Evolutionary conservation across 2,329 filamentous ascomycete genomes (phyloP), one percentile per base, ranked within the genome.

Genomic region (Aspergillus tanneri): DNA sequence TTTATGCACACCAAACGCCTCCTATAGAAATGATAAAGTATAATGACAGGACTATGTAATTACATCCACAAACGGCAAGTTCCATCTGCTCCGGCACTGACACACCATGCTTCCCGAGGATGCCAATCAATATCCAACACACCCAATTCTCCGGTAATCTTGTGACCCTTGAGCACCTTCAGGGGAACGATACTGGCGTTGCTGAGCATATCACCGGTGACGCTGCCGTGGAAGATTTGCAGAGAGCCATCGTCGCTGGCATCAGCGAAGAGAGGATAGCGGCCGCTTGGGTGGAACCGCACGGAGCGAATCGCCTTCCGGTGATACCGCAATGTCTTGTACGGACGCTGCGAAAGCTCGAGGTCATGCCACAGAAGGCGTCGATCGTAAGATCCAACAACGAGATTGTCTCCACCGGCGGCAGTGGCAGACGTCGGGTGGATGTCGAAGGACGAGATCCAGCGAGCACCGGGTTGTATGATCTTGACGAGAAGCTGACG

Each of bases 91-190:
- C 93, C 93, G 38, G 91, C 92, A 76, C 88, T 95, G 44, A 96
- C 85, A 71, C 88, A 87, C 93, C 93, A 97, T 2, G 92, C 90
- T 71, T 97, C 89, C 55, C 81, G 83, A 5, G 90, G 90, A 75
- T 99, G 93, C 95, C 95, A 99, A 64, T 96, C 89, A 22, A 99
- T 75, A 68, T 96, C 92, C 77, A 97, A 79, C 12, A 97, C 91
- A 57, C 93, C 93, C 49, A 99, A 73, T 58, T 90, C 86, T 64
- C 83, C 87, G 64, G 87, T 86, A 2, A 97, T 84, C 71, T 86
- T 88, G 73, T 99, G 93, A 1, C 93, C 93, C 64, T 83, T 86
- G 40, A 99, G 79, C 63, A 95, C 90, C 79, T 97, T 99, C 54
- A 99, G 80, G 7, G 93, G 93, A 43, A 97, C 93, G 63, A 99